Percentiles rank a stretch among this genome's conserved stretches.
These are phyloP conservation scores for Capsicum rhomboideum DNA, from an alignment of 257 asterid species.

Conservation along the genomic window DNA sequence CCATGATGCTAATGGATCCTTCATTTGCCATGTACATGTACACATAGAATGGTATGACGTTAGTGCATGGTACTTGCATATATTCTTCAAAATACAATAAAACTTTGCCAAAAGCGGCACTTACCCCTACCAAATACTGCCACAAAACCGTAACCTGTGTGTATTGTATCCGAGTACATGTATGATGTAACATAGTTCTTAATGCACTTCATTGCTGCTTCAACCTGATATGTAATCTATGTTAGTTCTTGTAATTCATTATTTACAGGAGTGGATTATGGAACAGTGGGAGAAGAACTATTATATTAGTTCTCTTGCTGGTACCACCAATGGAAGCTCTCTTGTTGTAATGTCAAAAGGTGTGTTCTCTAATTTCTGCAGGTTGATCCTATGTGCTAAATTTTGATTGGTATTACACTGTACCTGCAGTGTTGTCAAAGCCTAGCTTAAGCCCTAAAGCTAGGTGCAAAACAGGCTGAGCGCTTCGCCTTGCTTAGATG, in stretches of 20 bases:
- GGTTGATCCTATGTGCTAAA: not conserved
- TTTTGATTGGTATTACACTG: not conserved
- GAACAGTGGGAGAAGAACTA: constrained; percentile 45
- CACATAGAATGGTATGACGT: not conserved
- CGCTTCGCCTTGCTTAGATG: not conserved
- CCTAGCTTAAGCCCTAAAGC: not conserved
- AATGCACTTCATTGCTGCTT: not conserved
- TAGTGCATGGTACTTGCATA: not conserved
- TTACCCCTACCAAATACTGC: not conserved
- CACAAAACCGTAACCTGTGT: not conserved
- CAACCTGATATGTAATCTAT: not conserved
- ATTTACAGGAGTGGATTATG: constrained; percentile 39
- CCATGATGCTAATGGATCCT: not conserved
- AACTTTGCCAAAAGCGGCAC: not conserved
- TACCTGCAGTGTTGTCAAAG: not conserved
- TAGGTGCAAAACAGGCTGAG: not conserved
- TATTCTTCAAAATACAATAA: not conserved
- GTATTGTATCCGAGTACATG: not conserved
- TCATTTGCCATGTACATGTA: not conserved
- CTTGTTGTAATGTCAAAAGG: constrained; percentile 47
- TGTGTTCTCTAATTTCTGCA: constrained; percentile 5
- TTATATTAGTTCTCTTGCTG: constrained; percentile 38
- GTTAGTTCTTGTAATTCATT: not conserved
- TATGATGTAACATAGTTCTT: not conserved
- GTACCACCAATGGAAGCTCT: constrained; percentile 33